Conservation (phyloP, 352 stramenopile species). For the Achlya hypogyna region DNA sequence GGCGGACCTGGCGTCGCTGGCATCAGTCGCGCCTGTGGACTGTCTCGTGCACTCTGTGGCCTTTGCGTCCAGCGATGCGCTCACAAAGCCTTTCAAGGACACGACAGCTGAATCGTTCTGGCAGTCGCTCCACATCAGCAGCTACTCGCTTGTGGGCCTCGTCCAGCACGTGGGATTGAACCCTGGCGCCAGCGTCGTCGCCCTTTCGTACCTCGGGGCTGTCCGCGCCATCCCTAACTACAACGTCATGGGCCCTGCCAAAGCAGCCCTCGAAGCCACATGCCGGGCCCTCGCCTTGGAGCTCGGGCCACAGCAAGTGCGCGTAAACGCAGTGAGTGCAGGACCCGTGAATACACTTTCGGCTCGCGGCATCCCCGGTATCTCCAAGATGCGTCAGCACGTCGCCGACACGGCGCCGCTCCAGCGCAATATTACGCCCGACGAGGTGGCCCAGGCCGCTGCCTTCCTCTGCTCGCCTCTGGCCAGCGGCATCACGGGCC, state of each 20-base stretch:
- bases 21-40: constrained; percentile 35
- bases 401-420: constrained; percentile 56
- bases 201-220: constrained; percentile 82
- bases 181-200: constrained; percentile 67
- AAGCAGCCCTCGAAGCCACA: constrained; percentile 82
- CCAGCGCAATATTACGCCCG: constrained; percentile 48
- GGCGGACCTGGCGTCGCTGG: constrained; percentile 36
- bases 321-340: constrained; percentile 86
- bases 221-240: constrained; percentile 80
- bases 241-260: constrained; percentile 88
- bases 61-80: constrained; percentile 70
- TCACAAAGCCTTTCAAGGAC: constrained; percentile 45
- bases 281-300: constrained; percentile 78
- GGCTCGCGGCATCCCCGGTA: constrained; percentile 81
- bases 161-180: not conserved
- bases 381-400: constrained; percentile 81
- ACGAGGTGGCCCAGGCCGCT: constrained; percentile 71
- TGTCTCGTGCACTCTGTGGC: constrained; percentile 88
- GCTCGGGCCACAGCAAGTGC: constrained; percentile 58
- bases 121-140: constrained; percentile 75
- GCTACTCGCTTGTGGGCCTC: constrained; percentile 85
- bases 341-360: constrained; percentile 87
- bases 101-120: constrained; percentile 47
- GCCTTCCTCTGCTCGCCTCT: constrained; percentile 73
- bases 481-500: constrained; percentile 71